Evolutionary conservation across 306 rosid species (phyloP).

Genomic region (Vicia villosa): DNA sequence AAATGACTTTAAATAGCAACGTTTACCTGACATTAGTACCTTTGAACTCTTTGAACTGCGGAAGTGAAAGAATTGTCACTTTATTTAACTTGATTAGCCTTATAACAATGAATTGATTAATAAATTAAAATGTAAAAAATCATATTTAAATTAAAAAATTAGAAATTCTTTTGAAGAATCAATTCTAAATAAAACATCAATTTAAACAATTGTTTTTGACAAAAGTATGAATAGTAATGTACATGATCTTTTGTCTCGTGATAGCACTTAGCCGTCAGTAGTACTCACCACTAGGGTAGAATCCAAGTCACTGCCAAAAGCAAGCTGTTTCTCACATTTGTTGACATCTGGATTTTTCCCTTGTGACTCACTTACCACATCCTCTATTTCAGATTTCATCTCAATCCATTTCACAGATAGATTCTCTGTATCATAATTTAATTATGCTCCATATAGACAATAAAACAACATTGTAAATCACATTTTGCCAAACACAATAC

Average conservation of each 20-base stretch:
- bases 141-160: too few species aligned
- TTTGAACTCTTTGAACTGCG: too few species aligned
- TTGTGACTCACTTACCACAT: not conserved
- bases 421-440: not conserved
- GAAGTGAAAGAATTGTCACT: too few species aligned
- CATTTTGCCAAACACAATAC: not conserved
- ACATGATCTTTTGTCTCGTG: not conserved
- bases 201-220: not conserved
- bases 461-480: not conserved
- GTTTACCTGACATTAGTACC: too few species aligned
- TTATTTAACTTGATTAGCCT: too few species aligned
- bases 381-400: not conserved
- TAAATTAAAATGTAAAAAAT: too few species aligned
- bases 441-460: not conserved
- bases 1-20: too few species aligned
- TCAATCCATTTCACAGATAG: not conserved
- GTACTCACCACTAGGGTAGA: not conserved
- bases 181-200: too few species aligned
- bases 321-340: not conserved
- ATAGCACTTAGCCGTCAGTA: too few species aligned
- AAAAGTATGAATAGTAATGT: too few species aligned
- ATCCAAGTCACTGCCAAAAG: not conserved
- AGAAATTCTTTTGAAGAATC: too few species aligned
- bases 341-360: constrained; percentile 15
- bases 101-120: too few species aligned